A percentile compares a stretch with the other conserved stretches of the same genome.
Evolutionary conservation across 2,329 filamentous ascomycete genomes (phyloP).

Genomic region (Fusarium sp.): DNA sequence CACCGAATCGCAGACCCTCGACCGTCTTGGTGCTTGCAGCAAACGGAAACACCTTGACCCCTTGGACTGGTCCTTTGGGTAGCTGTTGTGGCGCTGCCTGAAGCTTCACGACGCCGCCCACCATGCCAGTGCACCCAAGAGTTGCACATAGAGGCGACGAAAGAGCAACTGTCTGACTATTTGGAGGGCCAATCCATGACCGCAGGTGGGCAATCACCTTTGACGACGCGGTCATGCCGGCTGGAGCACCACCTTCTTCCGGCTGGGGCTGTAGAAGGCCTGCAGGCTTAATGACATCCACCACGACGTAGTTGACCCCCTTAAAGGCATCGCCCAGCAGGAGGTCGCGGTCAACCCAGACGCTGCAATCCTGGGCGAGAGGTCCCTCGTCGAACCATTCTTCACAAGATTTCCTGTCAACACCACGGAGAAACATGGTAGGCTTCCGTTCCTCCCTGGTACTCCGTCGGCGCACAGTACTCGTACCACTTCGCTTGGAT

Average conservation of each 20-base stretch:
- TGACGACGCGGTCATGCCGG: conserved; percentile 54
- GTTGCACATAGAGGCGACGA: conserved; percentile 82
- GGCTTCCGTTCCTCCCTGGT: conserved; percentile 74
- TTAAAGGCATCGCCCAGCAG: conserved; percentile 78
- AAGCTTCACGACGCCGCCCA: conserved; percentile 88
- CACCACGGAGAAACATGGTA: conserved; percentile 81
- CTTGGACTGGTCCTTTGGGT: conserved; percentile 71
- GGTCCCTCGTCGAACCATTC: conserved; percentile 84
- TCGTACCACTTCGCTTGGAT: conserved; percentile 82
- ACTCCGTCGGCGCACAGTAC: conserved; percentile 71
- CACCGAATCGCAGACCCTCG: conserved; percentile 84
- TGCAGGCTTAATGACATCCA: conserved; percentile 89
- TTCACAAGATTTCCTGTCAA: conserved; percentile 76
- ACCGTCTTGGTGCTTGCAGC: conserved; percentile 66
- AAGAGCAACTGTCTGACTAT: conserved; percentile 81
- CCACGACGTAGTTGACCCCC: conserved; percentile 80
- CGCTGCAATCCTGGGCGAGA: conserved; percentile 69
- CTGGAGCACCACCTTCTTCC: conserved; percentile 73
- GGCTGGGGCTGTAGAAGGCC: conserved; percentile 78
- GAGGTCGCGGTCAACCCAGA: conserved; percentile 89
- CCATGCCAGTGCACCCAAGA: conserved; percentile 77
- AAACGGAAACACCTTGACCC: conserved; percentile 87
- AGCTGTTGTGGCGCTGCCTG: conserved; percentile 83
- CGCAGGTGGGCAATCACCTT: conserved; percentile 82
- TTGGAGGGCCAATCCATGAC: conserved; percentile 88